Evolutionary conservation across 2,329 filamentous ascomycete genomes (phyloP).

Genomic region (Pestalotiopsis sp.): DNA sequence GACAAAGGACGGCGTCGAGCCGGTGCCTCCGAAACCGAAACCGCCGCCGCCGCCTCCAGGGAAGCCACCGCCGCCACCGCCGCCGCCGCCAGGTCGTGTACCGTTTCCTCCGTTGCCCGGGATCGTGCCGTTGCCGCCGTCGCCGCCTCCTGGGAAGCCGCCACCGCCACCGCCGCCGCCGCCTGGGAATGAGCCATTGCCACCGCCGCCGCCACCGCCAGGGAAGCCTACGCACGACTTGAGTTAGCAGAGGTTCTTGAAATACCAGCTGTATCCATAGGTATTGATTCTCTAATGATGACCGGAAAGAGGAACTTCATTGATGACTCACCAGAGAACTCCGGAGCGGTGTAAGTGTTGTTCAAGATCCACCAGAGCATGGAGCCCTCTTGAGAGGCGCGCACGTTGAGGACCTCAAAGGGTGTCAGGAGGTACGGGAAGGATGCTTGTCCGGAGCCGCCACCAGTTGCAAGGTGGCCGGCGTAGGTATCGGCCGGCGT

Average conservation of each 20-base stretch:
- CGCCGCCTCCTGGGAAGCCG: not conserved
- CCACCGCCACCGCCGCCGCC: not conserved
- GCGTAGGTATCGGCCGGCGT: constrained; percentile 12
- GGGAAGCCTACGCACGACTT: not conserved
- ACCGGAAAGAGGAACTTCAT: not conserved
- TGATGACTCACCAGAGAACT: not conserved
- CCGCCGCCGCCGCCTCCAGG: not conserved
- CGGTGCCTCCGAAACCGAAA: constrained; percentile 2
- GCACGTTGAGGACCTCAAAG: constrained; percentile 50
- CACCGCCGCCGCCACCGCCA: not conserved
- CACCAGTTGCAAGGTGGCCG: constrained; percentile 49
- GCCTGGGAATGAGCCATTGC: not conserved
- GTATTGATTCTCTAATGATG: no score
- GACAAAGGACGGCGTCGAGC: not conserved
- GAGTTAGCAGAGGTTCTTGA: not conserved
- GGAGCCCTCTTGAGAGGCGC: constrained; percentile 39
- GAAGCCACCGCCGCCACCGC: not conserved
- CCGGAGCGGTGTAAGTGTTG: constrained; percentile 17
- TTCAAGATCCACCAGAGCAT: constrained; percentile 49
- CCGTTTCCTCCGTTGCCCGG: not conserved
- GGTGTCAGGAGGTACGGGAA: constrained; percentile 57
- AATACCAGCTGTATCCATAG: no score
- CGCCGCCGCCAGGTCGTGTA: not conserved
- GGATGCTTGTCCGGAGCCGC: constrained; percentile 52
- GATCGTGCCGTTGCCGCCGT: not conserved